phyloP scores from a whole-genome alignment of 2,329 filamentous ascomycete genomes.

The Malbranchea zuffiana region DNA sequence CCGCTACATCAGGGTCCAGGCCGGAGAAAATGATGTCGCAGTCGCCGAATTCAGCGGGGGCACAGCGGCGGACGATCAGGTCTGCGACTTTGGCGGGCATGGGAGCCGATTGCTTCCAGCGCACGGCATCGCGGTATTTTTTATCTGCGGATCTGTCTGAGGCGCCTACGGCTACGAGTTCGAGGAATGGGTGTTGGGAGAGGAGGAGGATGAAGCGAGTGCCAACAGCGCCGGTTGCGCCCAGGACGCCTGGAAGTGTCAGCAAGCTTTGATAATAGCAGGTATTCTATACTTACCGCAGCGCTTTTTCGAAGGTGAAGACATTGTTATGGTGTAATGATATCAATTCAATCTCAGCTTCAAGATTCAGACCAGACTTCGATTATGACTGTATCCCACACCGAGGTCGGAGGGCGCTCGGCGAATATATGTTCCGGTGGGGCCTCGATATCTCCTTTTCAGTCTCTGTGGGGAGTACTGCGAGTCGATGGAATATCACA shows the following conservation, averaged over 20 bases:
- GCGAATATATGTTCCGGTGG: too few species aligned
- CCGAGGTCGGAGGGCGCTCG: too few species aligned
- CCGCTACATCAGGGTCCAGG: slow-evolving; percentile 8
- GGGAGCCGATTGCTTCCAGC: slow-evolving; percentile 81
- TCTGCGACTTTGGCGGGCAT: slow-evolving; percentile 67
- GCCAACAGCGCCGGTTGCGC: slow-evolving; percentile 84
- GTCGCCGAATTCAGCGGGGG: slow-evolving; percentile 66
- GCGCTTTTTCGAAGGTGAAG: slow-evolving; percentile 3
- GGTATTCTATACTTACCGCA: slow-evolving; percentile 1
- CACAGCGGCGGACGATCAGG: slow-evolving; percentile 76
- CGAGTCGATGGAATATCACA: too few species aligned
- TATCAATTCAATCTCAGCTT: neutral
- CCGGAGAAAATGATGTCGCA: slow-evolving; percentile 10
- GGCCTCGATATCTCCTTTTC: too few species aligned
- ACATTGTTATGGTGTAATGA: slow-evolving; percentile 1
- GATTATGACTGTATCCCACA: too few species aligned
- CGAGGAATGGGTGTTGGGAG: slow-evolving; percentile 73
- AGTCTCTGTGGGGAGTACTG: too few species aligned
- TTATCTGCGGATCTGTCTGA: slow-evolving; percentile 82
- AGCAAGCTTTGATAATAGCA: neutral
- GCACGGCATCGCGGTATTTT: slow-evolving; percentile 84
- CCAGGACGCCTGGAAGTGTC: slow-evolving; percentile 42
- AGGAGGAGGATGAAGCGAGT: slow-evolving; percentile 92
- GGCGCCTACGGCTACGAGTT: slow-evolving; percentile 77
- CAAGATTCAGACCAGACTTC: too few species aligned